Evolutionary conservation across 208 protist genomes (phyloP).

Genomic region (Crithidia mellificae): DNA sequence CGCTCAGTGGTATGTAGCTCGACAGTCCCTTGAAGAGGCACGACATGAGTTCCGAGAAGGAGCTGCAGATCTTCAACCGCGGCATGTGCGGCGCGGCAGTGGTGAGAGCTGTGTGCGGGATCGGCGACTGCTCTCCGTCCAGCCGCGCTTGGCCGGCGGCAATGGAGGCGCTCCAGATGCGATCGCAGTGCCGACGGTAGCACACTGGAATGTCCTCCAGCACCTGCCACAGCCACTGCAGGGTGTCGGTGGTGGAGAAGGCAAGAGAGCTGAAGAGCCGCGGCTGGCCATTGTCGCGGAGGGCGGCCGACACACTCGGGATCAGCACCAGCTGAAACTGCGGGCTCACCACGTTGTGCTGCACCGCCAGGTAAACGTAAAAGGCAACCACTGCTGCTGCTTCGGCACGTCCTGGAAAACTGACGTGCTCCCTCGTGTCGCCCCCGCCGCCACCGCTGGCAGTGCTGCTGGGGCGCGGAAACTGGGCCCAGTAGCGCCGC

Average conservation of each 20-base stretch:
- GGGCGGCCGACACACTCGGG: conserved; percentile 20
- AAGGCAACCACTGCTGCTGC: conserved; percentile 43
- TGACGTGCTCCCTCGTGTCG: no score
- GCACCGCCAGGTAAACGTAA: conserved; percentile 35
- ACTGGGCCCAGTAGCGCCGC: conserved; percentile 34
- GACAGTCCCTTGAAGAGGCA: conserved; percentile 2
- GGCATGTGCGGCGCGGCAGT: conserved; percentile 8
- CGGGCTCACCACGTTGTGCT: conserved; percentile 32
- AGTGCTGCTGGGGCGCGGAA: no score
- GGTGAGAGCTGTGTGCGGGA: neutral
- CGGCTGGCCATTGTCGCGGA: conserved; percentile 6
- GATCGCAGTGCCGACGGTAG: conserved; percentile 10
- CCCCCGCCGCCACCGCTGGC: no score
- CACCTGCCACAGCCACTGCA: conserved; percentile 10
- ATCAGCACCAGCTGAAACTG: conserved; percentile 47
- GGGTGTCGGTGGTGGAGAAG: conserved; percentile 11
- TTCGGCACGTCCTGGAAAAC: conserved; percentile 15
- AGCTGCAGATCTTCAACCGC: conserved; percentile 6
- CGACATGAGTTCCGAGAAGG: conserved; percentile 18
- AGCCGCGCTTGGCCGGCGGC: neutral
- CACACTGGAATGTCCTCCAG: conserved; percentile 3
- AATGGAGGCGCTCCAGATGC: conserved; percentile 4
- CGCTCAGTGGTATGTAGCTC: conserved; percentile 22
- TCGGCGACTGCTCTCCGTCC: neutral
- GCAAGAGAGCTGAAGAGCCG: conserved; percentile 6